Conservation (phyloP, 495 filamentous ascomycete species). For the Penicillium argentinense region DNA sequence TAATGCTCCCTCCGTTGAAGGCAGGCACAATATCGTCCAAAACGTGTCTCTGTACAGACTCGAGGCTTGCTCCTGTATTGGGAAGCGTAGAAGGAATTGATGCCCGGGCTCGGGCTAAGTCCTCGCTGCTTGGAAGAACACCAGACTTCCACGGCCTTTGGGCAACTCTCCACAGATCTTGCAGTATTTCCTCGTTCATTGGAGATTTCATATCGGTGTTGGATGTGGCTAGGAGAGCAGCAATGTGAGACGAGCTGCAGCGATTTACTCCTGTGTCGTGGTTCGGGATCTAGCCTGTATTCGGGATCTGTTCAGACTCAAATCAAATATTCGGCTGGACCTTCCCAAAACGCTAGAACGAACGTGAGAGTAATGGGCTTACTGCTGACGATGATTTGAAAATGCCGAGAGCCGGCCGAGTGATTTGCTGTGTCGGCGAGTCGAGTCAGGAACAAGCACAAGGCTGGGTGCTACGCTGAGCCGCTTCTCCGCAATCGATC, state of each 20-base stretch:
- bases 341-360: slow-evolving; percentile 8
- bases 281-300: slow-evolving; percentile 10
- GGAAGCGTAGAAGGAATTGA: slow-evolving; percentile 42
- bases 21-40: slow-evolving; percentile 62
- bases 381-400: too few species aligned
- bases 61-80: slow-evolving; percentile 44
- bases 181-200: slow-evolving; percentile 27
- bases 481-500: slow-evolving; percentile 7
- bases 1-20: slow-evolving; percentile 61
- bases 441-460: slow-evolving; percentile 2
- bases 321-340: slow-evolving; percentile 12
- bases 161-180: slow-evolving; percentile 37
- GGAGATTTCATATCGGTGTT: too few species aligned
- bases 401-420: too few species aligned
- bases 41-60: slow-evolving; percentile 50
- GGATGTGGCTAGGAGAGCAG: too few species aligned
- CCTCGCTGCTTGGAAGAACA: slow-evolving; percentile 35
- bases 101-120: slow-evolving; percentile 33
- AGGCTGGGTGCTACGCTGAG: background rate
- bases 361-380: background rate
- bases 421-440: background rate
- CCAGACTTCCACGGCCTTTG: slow-evolving; percentile 32
- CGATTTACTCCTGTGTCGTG: too few species aligned
- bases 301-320: slow-evolving; percentile 17
- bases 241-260: too few species aligned